phyloP scores from a whole-genome alignment of 202 grass and related monocot genomes.

The Setaria viridis region DNA sequence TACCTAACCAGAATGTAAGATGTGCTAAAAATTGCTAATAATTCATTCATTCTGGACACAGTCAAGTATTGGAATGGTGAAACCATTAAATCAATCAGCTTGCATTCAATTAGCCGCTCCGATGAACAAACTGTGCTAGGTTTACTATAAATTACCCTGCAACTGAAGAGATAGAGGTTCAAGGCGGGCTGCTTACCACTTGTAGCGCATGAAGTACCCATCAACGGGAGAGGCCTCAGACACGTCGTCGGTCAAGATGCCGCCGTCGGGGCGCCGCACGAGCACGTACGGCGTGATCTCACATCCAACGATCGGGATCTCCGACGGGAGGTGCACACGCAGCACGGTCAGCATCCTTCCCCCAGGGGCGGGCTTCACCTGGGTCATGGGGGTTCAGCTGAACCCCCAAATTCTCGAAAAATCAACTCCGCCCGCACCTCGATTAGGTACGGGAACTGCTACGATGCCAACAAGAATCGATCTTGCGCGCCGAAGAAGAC shows the following conservation, averaged over 20 bases:
- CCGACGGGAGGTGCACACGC: constrained; percentile 86
- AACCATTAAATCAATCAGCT: background rate
- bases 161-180: background rate
- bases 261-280: constrained; percentile 60
- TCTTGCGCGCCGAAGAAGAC: constrained; percentile 2
- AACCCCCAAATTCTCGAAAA: constrained; percentile 28
- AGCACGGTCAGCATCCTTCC: constrained; percentile 80
- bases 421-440: background rate
- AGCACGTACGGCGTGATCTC: constrained; percentile 94
- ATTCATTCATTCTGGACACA: background rate
- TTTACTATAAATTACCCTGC: constrained; percentile 10
- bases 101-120: background rate
- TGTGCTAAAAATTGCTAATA: background rate
- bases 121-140: background rate
- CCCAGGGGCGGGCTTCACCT: constrained; percentile 39
- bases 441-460: background rate
- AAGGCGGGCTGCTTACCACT: constrained; percentile 57
- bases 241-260: constrained; percentile 64
- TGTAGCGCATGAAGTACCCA: constrained; percentile 78
- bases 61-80: constrained; percentile 2
- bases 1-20: constrained; percentile 1
- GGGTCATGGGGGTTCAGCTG: constrained; percentile 36
- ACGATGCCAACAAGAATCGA: background rate
- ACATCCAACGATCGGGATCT: constrained; percentile 91
- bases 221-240: constrained; percentile 58